phyloP scores from a whole-genome alignment of 805 yeast genomes.

The Candida cerambycidarum region DNA sequence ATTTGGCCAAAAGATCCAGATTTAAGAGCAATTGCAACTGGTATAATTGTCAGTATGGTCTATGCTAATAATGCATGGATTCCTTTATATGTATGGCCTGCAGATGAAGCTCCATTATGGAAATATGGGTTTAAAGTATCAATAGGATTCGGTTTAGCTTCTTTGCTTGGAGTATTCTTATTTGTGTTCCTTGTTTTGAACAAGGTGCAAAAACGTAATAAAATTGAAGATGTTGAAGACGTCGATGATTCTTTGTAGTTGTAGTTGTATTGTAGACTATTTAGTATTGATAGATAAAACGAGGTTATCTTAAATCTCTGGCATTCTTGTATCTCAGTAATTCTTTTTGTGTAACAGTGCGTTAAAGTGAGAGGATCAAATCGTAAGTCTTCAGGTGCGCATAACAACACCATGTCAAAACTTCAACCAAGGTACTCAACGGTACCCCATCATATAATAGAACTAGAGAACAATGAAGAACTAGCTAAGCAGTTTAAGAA shows the following conservation, averaged over 20 bases:
- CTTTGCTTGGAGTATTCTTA: not conserved
- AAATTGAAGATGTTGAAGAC: not conserved
- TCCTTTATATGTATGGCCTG: constrained; percentile 30
- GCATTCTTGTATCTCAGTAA: no score
- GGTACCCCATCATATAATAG: constrained; percentile 9
- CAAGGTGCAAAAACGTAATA: not conserved
- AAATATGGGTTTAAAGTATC: constrained; percentile 29
- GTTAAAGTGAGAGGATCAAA: not conserved
- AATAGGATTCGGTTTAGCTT: constrained; percentile 10
- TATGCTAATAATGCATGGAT: constrained; percentile 34
- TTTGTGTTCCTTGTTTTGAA: not conserved
- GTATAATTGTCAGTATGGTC: constrained; percentile 25
- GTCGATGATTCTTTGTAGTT: no score
- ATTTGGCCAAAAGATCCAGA: constrained; percentile 1
- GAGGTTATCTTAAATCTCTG: no score
- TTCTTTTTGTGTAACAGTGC: not conserved
- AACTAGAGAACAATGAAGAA: constrained; percentile 27
- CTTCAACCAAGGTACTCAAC: constrained; percentile 1
- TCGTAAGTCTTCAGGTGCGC: not conserved
- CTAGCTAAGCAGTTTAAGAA: constrained; percentile 38
- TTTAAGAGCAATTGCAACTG: constrained; percentile 9
- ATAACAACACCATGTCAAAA: not conserved
- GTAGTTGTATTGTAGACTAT: no score
- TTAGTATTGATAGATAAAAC: no score
- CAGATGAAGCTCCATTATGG: constrained; percentile 31